Evolutionary conservation across 78 protist species (phyloP).

Genomic region (Dictyostelium citrinum): DNA sequence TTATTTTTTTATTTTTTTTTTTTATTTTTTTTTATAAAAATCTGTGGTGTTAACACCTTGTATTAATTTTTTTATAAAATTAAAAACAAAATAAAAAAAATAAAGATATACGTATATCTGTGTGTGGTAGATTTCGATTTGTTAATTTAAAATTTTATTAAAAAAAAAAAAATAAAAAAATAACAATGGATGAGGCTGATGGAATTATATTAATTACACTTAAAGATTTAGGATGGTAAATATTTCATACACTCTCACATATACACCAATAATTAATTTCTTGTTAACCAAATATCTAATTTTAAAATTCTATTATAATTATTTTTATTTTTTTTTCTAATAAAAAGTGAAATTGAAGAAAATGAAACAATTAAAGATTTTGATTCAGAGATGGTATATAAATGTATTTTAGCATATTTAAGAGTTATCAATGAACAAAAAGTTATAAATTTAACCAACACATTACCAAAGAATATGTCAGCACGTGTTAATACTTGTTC

Average conservation of each 20-base stretch:
- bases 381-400: slow-evolving; percentile 65
- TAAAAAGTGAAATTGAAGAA: slow-evolving; percentile 46
- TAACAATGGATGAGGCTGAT: slow-evolving; percentile 79
- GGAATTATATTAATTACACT: slow-evolving; percentile 63
- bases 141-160: not conserved
- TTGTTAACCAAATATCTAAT: too few species aligned
- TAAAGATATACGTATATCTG: not conserved
- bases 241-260: not conserved
- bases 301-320: too few species aligned
- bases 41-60: not conserved
- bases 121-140: not conserved
- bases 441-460: slow-evolving; percentile 39
- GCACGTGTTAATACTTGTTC: slow-evolving; percentile 66
- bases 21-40: not conserved
- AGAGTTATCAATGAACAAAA: slow-evolving; percentile 59
- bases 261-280: too few species aligned
- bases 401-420: slow-evolving; percentile 34
- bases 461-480: slow-evolving; percentile 80
- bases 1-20: not conserved
- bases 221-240: slow-evolving; percentile 78
- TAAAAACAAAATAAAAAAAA: not conserved
- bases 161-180: too few species aligned
- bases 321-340: not conserved
- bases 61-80: not conserved
- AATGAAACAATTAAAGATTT: slow-evolving; percentile 59